Evolutionary conservation across 2,329 filamentous ascomycete species (phyloP).

Genomic region (Colletotrichum godetiae): DNA sequence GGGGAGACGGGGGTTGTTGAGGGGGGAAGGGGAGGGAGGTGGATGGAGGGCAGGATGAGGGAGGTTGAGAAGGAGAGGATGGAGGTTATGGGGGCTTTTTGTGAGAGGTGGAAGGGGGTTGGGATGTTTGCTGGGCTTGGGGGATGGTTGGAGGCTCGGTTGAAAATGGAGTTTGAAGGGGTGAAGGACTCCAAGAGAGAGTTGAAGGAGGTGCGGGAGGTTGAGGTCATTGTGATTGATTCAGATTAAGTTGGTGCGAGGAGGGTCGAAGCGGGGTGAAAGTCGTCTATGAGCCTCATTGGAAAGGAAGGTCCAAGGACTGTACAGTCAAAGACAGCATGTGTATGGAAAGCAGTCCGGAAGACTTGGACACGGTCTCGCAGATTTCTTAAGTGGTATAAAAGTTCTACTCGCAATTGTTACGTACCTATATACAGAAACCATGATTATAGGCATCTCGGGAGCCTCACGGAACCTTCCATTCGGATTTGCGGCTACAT

Average conservation of each 20-base stretch:
- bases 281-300: too few species aligned
- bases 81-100: conserved; percentile 52
- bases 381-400: too few species aligned
- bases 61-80: conserved; percentile 15
- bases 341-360: too few species aligned
- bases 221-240: not conserved
- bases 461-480: too few species aligned
- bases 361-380: too few species aligned
- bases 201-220: not conserved
- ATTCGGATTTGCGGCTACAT: too few species aligned
- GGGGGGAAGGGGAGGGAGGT: conserved; percentile 39
- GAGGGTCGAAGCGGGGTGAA: too few species aligned
- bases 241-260: rapidly evolving
- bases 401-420: too few species aligned
- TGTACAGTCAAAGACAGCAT: too few species aligned
- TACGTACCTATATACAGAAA: too few species aligned
- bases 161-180: not conserved
- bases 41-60: not conserved
- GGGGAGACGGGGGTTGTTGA: conserved; percentile 39
- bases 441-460: too few species aligned
- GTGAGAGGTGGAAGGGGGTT: conserved; percentile 50
- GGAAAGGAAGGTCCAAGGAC: too few species aligned
- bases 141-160: conserved; percentile 51
- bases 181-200: not conserved
- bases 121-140: conserved; percentile 59